Evolutionary conservation across 2,329 filamentous ascomycete genomes (phyloP).

Genomic region (Claviceps sp.): DNA sequence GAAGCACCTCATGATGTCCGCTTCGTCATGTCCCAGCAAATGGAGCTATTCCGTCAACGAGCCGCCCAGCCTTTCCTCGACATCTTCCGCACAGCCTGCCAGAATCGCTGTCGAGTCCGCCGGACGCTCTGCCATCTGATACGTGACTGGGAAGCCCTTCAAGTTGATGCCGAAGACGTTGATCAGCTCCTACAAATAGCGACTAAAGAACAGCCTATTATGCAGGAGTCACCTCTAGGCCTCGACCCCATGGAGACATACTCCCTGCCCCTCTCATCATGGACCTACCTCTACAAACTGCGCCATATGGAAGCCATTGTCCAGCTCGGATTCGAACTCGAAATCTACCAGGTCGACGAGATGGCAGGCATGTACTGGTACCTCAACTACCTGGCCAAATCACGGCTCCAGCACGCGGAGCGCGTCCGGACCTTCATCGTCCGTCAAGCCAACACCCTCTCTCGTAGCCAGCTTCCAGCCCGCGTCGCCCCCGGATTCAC

Average conservation of each 20-base stretch:
- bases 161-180: slow-evolving; percentile 66
- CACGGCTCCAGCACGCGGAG: slow-evolving; percentile 55
- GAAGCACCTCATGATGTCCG: slow-evolving; percentile 63
- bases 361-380: slow-evolving; percentile 86
- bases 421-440: slow-evolving; percentile 56
- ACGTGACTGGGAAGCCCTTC: slow-evolving; percentile 70
- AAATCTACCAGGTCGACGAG: slow-evolving; percentile 79
- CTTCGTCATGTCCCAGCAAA: slow-evolving; percentile 56
- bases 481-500: no score
- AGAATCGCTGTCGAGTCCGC: slow-evolving; percentile 83
- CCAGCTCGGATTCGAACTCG: slow-evolving; percentile 86
- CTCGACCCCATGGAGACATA: slow-evolving; percentile 38
- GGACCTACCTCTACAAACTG: slow-evolving; percentile 86
- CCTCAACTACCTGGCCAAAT: slow-evolving; percentile 58
- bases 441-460: slow-evolving; percentile 19
- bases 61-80: slow-evolving; percentile 66
- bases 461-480: not conserved
- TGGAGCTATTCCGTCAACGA: slow-evolving; percentile 54
- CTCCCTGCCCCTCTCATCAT: slow-evolving; percentile 67
- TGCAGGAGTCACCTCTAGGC: slow-evolving; percentile 25
- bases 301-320: slow-evolving; percentile 75
- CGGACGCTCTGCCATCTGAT: slow-evolving; percentile 78
- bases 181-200: slow-evolving; percentile 53
- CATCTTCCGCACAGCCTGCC: slow-evolving; percentile 69
- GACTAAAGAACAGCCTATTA: slow-evolving; percentile 46